Conservation (phyloP, 2,329 filamentous ascomycete species). For the Sporothrix euskadiensis region DNA sequence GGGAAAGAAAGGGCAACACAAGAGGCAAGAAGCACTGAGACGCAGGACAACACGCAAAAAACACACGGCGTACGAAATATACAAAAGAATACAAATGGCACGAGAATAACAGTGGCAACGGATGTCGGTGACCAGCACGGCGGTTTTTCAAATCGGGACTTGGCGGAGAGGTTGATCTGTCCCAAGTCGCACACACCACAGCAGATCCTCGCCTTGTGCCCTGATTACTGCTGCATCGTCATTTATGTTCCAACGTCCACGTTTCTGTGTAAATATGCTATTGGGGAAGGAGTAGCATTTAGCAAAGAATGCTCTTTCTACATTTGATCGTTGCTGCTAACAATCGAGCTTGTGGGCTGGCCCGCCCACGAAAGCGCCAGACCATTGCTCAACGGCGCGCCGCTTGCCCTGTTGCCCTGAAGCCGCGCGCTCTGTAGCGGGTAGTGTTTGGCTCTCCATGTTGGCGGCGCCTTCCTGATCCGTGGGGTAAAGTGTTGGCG, state of each 20-base stretch:
- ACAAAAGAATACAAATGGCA: background rate
- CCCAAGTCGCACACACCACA: slow-evolving; percentile 19
- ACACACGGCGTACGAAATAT: background rate
- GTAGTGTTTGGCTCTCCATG: background rate
- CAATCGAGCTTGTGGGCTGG: slow-evolving; percentile 2
- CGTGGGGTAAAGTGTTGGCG: slow-evolving; percentile 16
- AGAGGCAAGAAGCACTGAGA: slow-evolving; percentile 9
- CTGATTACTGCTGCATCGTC: background rate
- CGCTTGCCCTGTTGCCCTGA: background rate
- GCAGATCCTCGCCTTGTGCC: background rate
- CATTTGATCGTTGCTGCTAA: background rate
- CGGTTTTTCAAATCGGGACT: slow-evolving; percentile 21
- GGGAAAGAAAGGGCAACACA: background rate
- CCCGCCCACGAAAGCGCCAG: slow-evolving; percentile 4
- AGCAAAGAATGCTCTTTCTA: background rate
- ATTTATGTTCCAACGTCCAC: background rate
- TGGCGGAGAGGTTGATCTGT: slow-evolving; percentile 2
- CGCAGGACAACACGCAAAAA: background rate
- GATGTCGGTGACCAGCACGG: slow-evolving; percentile 25
- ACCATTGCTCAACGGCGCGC: background rate
- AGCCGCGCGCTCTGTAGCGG: slow-evolving; percentile 1
- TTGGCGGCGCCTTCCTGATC: slow-evolving; percentile 8
- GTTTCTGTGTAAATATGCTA: background rate
- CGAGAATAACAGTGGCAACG: slow-evolving; percentile 17
- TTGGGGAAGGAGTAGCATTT: background rate